Conservation (phyloP, 108 stramenopile genomes). For the Pseudonitzschia multiseries region DNA sequence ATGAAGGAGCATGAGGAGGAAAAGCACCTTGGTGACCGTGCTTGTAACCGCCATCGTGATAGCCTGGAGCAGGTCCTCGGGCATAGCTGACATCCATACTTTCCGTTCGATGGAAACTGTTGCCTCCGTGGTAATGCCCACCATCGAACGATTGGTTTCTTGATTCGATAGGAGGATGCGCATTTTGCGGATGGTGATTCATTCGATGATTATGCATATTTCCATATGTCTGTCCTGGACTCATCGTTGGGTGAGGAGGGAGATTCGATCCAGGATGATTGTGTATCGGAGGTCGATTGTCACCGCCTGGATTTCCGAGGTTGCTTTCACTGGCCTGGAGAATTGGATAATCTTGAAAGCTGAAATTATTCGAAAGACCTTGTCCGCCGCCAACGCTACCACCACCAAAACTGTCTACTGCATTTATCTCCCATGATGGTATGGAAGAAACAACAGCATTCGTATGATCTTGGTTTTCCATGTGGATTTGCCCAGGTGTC, state of each 20-base stretch:
- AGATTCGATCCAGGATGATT: not conserved
- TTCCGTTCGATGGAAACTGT: slow-evolving; percentile 45
- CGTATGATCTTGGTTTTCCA: slow-evolving; percentile 26
- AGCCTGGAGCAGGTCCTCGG: slow-evolving; percentile 22
- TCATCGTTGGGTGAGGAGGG: not conserved
- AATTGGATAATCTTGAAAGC: slow-evolving; percentile 62
- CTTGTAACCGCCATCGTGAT: slow-evolving; percentile 23
- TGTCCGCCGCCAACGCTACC: slow-evolving; percentile 41
- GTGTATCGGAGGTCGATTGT: not conserved
- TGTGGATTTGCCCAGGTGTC: slow-evolving; percentile 38
- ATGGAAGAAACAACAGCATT: slow-evolving; percentile 43
- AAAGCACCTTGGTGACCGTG: slow-evolving; percentile 34
- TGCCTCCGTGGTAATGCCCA: slow-evolving; percentile 52
- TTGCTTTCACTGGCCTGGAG: slow-evolving; percentile 43
- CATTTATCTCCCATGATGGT: slow-evolving; percentile 69
- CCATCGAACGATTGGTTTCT: slow-evolving; percentile 66
- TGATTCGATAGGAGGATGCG: slow-evolving; percentile 42
- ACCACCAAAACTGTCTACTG: slow-evolving; percentile 62
- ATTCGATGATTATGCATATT: slow-evolving; percentile 14
- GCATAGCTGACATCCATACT: slow-evolving; percentile 50
- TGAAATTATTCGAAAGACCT: slow-evolving; percentile 45
- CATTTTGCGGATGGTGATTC: slow-evolving; percentile 3
- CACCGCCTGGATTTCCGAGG: slow-evolving; percentile 17
- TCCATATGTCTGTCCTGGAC: slow-evolving; percentile 5
- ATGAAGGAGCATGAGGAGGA: slow-evolving; percentile 48